Conservation (phyloP, 257 asterid species). For the Nicotiana paniculata region DNA sequence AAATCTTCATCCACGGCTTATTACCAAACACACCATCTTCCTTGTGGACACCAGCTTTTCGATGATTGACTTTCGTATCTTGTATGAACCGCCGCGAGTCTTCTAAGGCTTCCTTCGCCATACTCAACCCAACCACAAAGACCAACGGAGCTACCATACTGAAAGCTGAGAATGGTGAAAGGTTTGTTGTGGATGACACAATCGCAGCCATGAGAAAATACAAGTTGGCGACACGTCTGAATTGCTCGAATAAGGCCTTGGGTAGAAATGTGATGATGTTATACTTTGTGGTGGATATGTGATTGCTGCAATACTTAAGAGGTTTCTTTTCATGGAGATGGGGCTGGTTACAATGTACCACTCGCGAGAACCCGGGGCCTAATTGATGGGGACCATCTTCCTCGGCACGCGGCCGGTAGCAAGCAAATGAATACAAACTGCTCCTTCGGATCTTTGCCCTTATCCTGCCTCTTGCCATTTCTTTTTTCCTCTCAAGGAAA, state of each 20-base stretch:
- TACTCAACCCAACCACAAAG: conserved; percentile 92
- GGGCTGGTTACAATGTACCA: conserved; percentile 76
- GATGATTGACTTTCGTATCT: conserved; percentile 82
- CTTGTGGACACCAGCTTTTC: conserved; percentile 63
- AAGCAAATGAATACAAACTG: conserved; percentile 68
- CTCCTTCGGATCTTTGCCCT: conserved; percentile 78
- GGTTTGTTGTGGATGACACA: conserved; percentile 63
- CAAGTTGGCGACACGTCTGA: conserved; percentile 86
- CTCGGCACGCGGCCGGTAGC: conserved; percentile 43
- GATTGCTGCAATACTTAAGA: conserved; percentile 58
- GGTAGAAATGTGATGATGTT: conserved; percentile 77
- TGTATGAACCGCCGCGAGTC: conserved; percentile 86
- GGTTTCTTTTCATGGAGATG: conserved; percentile 58
- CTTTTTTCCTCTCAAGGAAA: conserved; percentile 16
- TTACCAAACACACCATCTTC: conserved; percentile 54
- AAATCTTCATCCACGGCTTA: conserved; percentile 81
- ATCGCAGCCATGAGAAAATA: conserved; percentile 87
- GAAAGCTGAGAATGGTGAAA: conserved; percentile 65
- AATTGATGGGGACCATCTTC: conserved; percentile 39
- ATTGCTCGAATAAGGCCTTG: conserved; percentile 88
- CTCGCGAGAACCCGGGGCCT: conserved; percentile 80
- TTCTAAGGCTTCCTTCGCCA: conserved; percentile 95
- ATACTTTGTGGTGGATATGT: conserved; percentile 86
- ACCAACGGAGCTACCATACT: conserved; percentile 90
- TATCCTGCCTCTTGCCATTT: conserved; percentile 69